Conservation (phyloP, 2,329 filamentous ascomycete species). For the Corinectria fuckeliana region DNA sequence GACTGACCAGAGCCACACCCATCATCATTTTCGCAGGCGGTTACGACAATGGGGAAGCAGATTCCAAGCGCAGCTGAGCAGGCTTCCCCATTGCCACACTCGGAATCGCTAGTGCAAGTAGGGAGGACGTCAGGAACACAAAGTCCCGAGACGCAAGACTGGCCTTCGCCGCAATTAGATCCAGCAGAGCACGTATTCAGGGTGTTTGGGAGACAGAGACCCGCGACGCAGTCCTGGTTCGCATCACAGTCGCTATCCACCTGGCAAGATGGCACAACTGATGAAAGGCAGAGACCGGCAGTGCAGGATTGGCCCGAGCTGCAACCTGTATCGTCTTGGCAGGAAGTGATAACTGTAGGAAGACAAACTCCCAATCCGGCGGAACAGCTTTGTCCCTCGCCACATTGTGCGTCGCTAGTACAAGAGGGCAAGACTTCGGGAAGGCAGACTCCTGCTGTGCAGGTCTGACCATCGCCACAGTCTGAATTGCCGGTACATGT, state of each 20-base stretch:
- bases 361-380: neutral
- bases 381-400: neutral
- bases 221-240: neutral
- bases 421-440: neutral
- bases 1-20: neutral
- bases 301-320: neutral
- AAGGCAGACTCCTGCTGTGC: conserved; percentile 1
- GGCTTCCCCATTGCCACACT: neutral
- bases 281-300: neutral
- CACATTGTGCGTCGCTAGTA: neutral
- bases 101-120: neutral
- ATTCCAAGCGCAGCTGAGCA: conserved; percentile 3
- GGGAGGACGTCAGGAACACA: conserved; percentile 1
- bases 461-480: neutral
- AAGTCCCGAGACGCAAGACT: conserved; percentile 4
- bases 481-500: neutral
- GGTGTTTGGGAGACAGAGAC: neutral
- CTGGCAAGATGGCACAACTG: neutral
- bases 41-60: neutral
- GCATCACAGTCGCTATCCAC: neutral
- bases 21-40: neutral
- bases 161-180: neutral
- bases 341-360: neutral
- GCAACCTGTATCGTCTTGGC: neutral
- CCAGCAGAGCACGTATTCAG: neutral